A percentile compares a stretch with the other conserved stretches of the same genome.
phyloP scores from a whole-genome alignment of 1,139 yeast species.

The Taphrina wiesneri region DNA sequence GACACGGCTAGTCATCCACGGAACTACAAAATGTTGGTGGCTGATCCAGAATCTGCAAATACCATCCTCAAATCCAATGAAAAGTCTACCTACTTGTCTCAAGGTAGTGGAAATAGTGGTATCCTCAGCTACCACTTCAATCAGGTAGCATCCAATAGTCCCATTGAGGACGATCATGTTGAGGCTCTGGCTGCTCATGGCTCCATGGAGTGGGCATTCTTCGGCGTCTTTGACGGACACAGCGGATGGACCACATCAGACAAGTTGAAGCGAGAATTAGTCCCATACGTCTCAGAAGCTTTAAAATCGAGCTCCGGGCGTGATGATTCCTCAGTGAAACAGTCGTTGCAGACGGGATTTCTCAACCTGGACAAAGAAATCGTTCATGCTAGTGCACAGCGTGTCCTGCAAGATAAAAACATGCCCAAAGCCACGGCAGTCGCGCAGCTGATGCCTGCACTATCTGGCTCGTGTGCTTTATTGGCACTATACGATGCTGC shows the following conservation, averaged over 20 bases:
- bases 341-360: constrained; percentile 80
- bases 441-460: constrained; percentile 82
- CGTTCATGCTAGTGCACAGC: constrained; percentile 71
- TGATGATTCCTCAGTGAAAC: constrained; percentile 66
- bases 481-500: constrained; percentile 82
- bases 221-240: constrained; percentile 96
- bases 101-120: constrained; percentile 50
- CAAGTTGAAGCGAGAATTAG: constrained; percentile 74
- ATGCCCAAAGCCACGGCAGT: constrained; percentile 58
- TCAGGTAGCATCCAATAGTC: constrained; percentile 87
- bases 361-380: constrained; percentile 81
- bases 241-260: constrained; percentile 94
- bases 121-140: constrained; percentile 86
- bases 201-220: constrained; percentile 68
- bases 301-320: constrained; percentile 48
- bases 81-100: neutral
- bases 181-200: constrained; percentile 71
- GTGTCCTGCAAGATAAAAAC: constrained; percentile 61
- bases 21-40: constrained; percentile 21
- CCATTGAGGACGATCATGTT: constrained; percentile 91
- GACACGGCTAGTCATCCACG: constrained; percentile 31
- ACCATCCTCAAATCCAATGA: constrained; percentile 15
- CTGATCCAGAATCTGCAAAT: constrained; percentile 15
- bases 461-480: constrained; percentile 92
- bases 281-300: constrained; percentile 70